Evolutionary conservation across 1,139 yeast genomes (phyloP).

Genomic region (Fermentozyma sake): DNA sequence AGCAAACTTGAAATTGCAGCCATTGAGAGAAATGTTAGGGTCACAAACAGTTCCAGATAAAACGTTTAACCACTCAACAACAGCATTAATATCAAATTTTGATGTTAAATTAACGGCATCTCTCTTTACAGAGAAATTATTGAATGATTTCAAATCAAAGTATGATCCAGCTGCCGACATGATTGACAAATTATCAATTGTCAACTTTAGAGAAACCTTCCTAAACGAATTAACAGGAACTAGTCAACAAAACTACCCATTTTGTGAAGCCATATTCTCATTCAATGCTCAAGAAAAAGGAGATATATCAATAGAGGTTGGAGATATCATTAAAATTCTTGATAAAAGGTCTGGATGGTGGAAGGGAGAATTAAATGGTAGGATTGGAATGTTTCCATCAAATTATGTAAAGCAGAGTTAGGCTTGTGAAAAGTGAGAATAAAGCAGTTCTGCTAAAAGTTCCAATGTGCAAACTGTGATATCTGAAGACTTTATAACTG

Average conservation of each 20-base stretch:
- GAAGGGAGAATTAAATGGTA: slow-evolving; percentile 51
- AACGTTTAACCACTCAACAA: too few species aligned
- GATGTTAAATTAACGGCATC: not conserved
- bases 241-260: slow-evolving; percentile 3
- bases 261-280: slow-evolving; percentile 29
- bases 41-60: too few species aligned
- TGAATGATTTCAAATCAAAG: too few species aligned
- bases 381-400: slow-evolving; percentile 50
- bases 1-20: slow-evolving; percentile 16
- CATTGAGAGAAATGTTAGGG: slow-evolving; percentile 4
- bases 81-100: too few species aligned
- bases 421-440: too few species aligned
- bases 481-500: too few species aligned
- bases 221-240: slow-evolving; percentile 8
- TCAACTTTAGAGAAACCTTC: slow-evolving; percentile 19
- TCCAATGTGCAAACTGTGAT: too few species aligned
- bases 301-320: slow-evolving; percentile 47
- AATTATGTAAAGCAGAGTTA: slow-evolving; percentile 47
- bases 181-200: slow-evolving; percentile 17
- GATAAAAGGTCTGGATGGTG: slow-evolving; percentile 52
- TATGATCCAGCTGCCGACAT: slow-evolving; percentile 12
- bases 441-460: too few species aligned
- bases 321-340: slow-evolving; percentile 45
- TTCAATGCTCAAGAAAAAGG: slow-evolving; percentile 31
- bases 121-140: not conserved